phyloP scores from a whole-genome alignment of 768 basidiomycete species.

The Cystobasidium ongulense region DNA sequence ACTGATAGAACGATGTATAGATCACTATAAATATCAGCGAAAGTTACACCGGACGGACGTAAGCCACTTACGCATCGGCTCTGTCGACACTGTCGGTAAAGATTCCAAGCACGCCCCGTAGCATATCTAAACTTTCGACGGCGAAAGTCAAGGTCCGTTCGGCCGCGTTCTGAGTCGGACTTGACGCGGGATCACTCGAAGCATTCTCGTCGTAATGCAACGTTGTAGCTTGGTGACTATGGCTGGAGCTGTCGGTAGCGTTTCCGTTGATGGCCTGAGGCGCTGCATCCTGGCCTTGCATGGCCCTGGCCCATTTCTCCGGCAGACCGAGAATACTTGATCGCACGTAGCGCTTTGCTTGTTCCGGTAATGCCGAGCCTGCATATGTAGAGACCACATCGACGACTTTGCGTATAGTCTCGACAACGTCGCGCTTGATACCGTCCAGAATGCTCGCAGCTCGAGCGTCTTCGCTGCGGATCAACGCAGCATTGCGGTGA shows the following conservation, averaged over 20 bases:
- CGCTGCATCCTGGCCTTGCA: constrained; percentile 41
- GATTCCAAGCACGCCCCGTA: constrained; percentile 75
- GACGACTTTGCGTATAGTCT: constrained; percentile 79
- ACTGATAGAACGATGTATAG: constrained; percentile 46
- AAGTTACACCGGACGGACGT: neutral
- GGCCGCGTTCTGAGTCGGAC: constrained; percentile 59
- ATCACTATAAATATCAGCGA: constrained; percentile 31
- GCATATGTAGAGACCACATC: constrained; percentile 78
- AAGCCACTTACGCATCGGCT: constrained; percentile 60
- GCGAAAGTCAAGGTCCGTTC: constrained; percentile 74
- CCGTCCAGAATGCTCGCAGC: constrained; percentile 50
- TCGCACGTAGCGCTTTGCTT: constrained; percentile 63
- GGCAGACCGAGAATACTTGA: constrained; percentile 73
- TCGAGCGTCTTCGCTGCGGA: constrained; percentile 33
- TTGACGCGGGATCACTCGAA: neutral
- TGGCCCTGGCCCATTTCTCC: constrained; percentile 60
- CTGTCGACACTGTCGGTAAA: constrained; percentile 78
- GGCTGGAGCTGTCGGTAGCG: too few relatives aligned
- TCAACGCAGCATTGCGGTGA: neutral
- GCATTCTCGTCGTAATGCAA: constrained; percentile 7
- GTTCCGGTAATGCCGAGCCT: constrained; percentile 76
- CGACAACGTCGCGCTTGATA: constrained; percentile 73
- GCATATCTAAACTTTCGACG: constrained; percentile 86
- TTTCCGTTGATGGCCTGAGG: neutral
- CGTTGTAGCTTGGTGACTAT: too few relatives aligned